Evolutionary conservation across 257 asterid species (phyloP).

Genomic region (Anisodus tanguticus): DNA sequence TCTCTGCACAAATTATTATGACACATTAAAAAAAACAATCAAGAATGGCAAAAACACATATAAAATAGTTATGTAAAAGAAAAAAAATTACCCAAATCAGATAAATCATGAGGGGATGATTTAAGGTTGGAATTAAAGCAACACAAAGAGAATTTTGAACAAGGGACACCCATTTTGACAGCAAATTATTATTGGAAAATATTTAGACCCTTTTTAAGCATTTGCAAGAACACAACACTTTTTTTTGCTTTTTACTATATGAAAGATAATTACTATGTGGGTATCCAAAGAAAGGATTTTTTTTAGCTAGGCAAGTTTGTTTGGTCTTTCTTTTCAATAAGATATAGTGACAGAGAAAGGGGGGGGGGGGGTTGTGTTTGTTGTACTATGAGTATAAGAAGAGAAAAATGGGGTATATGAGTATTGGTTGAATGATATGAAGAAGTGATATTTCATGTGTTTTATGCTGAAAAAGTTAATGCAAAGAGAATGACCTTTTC

Average conservation of each 20-base stretch:
- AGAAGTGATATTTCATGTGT: conserved; percentile 25
- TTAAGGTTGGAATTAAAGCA: conserved; percentile 51
- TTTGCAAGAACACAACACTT: background rate
- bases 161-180: conserved; percentile 49
- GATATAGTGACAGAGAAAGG: background rate
- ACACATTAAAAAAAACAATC: background rate
- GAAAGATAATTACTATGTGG: conserved; percentile 16
- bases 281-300: conserved; percentile 14
- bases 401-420: background rate
- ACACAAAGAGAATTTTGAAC: conserved; percentile 50
- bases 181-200: background rate
- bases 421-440: background rate
- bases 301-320: background rate
- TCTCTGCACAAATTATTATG: conserved; percentile 36
- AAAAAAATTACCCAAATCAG: conserved; percentile 41
- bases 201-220: background rate
- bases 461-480: background rate
- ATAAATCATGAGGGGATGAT: conserved; percentile 42
- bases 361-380: background rate
- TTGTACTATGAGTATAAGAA: background rate
- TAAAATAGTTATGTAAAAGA: background rate
- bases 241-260: background rate
- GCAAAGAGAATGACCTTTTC: conserved; percentile 6
- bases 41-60: background rate
- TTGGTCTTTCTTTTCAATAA: background rate